Evolutionary conservation across 305 asterid species (phyloP).

Genomic region (Fraxinus latifolia): DNA sequence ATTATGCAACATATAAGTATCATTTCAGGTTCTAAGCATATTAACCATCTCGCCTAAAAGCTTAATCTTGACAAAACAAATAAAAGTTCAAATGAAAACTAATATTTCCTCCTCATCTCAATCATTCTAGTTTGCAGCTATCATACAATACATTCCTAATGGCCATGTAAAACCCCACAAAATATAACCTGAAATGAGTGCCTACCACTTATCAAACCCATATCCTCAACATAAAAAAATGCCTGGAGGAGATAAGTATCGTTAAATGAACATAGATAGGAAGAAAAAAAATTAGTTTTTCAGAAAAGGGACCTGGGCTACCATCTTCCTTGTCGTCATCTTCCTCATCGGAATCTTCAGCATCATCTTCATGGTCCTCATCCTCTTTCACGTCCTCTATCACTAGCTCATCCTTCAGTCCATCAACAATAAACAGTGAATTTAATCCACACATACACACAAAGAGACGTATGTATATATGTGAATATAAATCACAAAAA

Average conservation of each 20-base stretch:
- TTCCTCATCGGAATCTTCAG: conserved; percentile 72
- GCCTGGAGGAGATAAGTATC: background rate
- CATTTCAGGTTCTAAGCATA: background rate
- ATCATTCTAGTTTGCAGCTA: background rate
- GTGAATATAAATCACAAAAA: background rate
- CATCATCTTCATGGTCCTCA: conserved; percentile 60
- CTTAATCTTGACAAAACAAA: background rate
- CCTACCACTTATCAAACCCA: background rate
- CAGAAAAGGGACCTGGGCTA: conserved; percentile 37
- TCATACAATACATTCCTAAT: background rate
- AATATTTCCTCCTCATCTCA: background rate
- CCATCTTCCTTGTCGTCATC: conserved; percentile 70
- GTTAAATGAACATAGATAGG: background rate
- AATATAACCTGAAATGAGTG: background rate
- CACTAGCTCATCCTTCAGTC: conserved; percentile 37
- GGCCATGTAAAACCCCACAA: background rate
- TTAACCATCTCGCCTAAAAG: background rate
- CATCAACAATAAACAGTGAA: background rate
- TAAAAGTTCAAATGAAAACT: background rate
- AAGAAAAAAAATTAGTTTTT: background rate
- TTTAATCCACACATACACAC: background rate
- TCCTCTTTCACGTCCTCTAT: conserved; percentile 71
- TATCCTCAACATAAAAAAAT: background rate
- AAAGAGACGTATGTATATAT: background rate
- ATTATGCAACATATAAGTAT: background rate